Base-by-base conservation (phyloP, 192 early-diverging fungal genomes). In the Backusella australiensis region DNA sequence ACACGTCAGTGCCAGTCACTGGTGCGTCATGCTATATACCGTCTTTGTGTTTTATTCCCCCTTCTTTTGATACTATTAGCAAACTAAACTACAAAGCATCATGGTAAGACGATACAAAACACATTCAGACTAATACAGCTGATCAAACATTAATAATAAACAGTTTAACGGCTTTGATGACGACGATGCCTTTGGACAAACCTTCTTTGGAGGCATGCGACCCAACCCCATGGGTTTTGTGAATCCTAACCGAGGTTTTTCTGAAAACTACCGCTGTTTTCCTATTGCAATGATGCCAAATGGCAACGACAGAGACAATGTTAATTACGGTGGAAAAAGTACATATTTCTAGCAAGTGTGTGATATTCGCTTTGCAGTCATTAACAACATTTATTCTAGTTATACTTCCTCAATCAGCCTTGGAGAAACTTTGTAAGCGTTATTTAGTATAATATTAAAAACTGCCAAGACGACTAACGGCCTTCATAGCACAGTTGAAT, bases 251-350 rank as follows among this genome's bases (percentile, higher is more conserved):
- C 34, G 83, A 52, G 81, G 78, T 2, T 90, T 90, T 67, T 76
- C 73, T 17, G 89, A 90, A 72, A 83, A 71, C 68, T 89, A 88
- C 75, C 86, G 91, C 21, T 91, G 90, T 79, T 96, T 89, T 77
- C 90, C 94, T 49, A 87, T 94, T 4, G 87, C 88, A 19, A 90
- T 94, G 90, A 90, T 94, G 90, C 85, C 83, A 78, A 83, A 86
- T 41, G 90, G 91, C 15, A 91, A 89, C 72, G 93, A 93, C 53
- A 81, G 91, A 72, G 86, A 89, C 19, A 92, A 91, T 46, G 86
- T 92, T 1, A 93, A 93, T 72, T 92, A 86, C 69, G 93, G 94
- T 44, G 94, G 94, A 56, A 96, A 96, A 78, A 93, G 93, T 95
- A 87, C 59, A 82, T 42, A 44, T 26, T 44, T 71, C 19, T 21